Evolutionary conservation across 2,329 filamentous ascomycete species (phyloP).

Genomic region (Colletotrichum sublineola): DNA sequence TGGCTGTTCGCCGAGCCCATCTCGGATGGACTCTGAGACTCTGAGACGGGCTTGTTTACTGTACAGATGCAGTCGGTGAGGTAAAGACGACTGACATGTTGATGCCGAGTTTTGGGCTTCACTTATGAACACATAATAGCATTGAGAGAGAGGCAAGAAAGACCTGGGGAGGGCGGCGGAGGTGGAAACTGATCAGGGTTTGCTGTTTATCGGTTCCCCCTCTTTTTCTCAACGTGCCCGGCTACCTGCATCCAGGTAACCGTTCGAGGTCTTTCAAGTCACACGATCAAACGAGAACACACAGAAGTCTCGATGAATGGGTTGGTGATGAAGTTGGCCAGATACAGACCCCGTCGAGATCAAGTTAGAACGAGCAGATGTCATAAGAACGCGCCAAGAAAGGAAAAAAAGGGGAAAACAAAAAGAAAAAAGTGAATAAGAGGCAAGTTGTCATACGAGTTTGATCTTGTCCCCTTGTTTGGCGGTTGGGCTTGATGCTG

Average conservation of each 20-base stretch:
- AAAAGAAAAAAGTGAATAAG: neutral
- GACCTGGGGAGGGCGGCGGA: neutral
- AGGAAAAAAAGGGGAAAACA: neutral
- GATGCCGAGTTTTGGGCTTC: neutral
- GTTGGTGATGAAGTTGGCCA: neutral
- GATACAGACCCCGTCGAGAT: neutral
- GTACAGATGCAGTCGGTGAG: neutral
- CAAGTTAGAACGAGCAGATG: neutral
- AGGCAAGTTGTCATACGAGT: neutral
- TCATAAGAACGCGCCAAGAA: neutral
- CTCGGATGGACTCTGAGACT: neutral
- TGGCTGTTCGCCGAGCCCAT: conserved; percentile 32
- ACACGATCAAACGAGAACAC: neutral
- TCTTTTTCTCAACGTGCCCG: neutral
- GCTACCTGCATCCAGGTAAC: conserved; percentile 19
- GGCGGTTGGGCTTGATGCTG: too few species aligned
- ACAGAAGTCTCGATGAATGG: neutral
- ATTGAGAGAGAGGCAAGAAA: neutral
- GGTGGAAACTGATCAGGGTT: too few species aligned
- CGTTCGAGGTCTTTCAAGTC: conserved; percentile 15
- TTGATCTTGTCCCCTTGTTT: too few species aligned
- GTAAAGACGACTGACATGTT: too few species aligned
- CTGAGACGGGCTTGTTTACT: neutral
- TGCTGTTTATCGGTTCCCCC: neutral
- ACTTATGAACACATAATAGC: neutral